Conservation (phyloP, 768 basidiomycete species). For the Boletales sp. region DNA sequence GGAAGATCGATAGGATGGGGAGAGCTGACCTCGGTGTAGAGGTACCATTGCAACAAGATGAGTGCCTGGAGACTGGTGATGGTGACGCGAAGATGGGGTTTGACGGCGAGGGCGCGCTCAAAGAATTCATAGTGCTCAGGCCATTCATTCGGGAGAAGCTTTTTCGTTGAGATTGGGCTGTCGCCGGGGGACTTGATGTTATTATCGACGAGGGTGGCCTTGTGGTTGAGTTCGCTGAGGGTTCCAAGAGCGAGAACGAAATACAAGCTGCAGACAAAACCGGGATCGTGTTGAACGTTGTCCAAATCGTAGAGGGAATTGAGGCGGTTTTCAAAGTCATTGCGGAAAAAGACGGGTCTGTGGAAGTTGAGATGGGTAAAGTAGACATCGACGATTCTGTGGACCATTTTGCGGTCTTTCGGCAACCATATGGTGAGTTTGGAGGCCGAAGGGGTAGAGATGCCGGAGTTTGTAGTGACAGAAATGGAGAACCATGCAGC, state of each 20-base stretch:
- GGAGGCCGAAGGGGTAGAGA: slow-evolving; percentile 20
- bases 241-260: slow-evolving; percentile 78
- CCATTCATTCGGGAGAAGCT: slow-evolving; percentile 60
- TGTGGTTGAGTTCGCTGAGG: slow-evolving; percentile 76
- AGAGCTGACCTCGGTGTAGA: slow-evolving; percentile 73
- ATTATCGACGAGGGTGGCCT: slow-evolving; percentile 50
- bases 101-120: slow-evolving; percentile 69
- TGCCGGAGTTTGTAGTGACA: slow-evolving; percentile 41
- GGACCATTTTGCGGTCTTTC: slow-evolving; percentile 66
- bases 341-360: slow-evolving; percentile 69
- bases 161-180: slow-evolving; percentile 45
- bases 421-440: slow-evolving; percentile 61
- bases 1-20: background rate
- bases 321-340: slow-evolving; percentile 63
- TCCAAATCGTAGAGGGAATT: slow-evolving; percentile 62
- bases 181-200: slow-evolving; percentile 34
- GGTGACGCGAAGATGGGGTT: slow-evolving; percentile 80
- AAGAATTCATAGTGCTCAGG: slow-evolving; percentile 85
- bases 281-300: slow-evolving; percentile 60
- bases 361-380: slow-evolving; percentile 76
- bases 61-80: slow-evolving; percentile 80
- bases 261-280: slow-evolving; percentile 75
- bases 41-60: slow-evolving; percentile 83
- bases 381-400: slow-evolving; percentile 63
- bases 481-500: slow-evolving; percentile 57